Percentiles rank a stretch among this genome's conserved stretches.
phyloP scores from a whole-genome alignment of 306 rosid species.

The Psophocarpus tetragonolobus region DNA sequence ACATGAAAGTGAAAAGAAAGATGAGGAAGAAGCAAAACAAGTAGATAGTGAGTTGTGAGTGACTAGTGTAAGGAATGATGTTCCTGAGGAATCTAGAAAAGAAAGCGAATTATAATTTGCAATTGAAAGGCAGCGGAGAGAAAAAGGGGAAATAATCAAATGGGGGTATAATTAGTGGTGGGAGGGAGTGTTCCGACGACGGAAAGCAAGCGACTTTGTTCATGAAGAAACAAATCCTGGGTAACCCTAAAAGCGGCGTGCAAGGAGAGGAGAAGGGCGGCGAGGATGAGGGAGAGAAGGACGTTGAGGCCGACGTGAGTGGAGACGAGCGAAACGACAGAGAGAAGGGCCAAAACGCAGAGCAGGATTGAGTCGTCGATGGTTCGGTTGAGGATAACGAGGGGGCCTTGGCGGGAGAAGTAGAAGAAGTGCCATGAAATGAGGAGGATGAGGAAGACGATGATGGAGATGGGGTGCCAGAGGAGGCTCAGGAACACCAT shows the following conservation, averaged over 20 bases:
- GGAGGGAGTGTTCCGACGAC: conserved; percentile 40
- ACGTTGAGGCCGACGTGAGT: conserved; percentile 45
- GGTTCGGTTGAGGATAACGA: conserved; percentile 16
- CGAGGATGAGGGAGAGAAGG: conserved; percentile 30
- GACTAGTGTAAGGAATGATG: background rate
- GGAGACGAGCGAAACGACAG: conserved; percentile 36
- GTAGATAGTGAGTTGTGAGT: background rate
- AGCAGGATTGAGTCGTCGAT: conserved; percentile 36
- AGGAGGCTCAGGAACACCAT: conserved; percentile 47
- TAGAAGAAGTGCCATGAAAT: conserved; percentile 46
- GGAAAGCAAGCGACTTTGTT: conserved; percentile 40
- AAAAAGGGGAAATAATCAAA: conserved; percentile 21
- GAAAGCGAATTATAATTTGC: too few species aligned
- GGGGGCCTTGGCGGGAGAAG: conserved; percentile 43
- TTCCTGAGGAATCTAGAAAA: too few species aligned
- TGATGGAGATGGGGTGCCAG: conserved; percentile 50
- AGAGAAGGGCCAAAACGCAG: conserved; percentile 29
- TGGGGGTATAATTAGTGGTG: conserved; percentile 21
- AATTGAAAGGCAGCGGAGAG: too few species aligned
- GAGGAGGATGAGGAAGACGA: conserved; percentile 39
- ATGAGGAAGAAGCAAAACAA: conserved; percentile 22
- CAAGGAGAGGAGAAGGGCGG: conserved; percentile 33
- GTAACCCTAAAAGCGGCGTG: conserved; percentile 46
- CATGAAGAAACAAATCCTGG: conserved; percentile 39
- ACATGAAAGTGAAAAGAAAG: background rate